These are phyloP conservation scores for Phytopythium sindhum DNA, from an alignment of 352 stramenopile genomes.

Conservation along the genomic window DNA sequence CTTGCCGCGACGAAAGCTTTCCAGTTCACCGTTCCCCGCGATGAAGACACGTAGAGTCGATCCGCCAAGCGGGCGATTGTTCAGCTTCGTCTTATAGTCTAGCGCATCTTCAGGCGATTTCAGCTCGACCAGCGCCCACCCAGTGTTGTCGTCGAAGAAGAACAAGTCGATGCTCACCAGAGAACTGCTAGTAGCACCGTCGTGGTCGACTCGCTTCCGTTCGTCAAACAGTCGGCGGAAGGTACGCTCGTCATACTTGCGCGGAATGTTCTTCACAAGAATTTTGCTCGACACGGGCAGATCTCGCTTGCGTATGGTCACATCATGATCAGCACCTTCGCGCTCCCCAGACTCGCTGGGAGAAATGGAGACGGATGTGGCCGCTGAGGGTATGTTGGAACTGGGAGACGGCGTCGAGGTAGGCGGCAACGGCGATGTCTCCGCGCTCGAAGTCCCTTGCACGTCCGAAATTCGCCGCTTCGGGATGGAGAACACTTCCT, in stretches of 20 bases:
- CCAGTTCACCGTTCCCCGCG: constrained; percentile 52
- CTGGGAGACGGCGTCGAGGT: constrained; percentile 2
- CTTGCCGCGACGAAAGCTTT: constrained; percentile 60
- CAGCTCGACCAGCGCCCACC: constrained; percentile 77
- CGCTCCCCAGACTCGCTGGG: constrained; percentile 3
- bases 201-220: constrained; percentile 15
- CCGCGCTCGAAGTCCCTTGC: constrained; percentile 2
- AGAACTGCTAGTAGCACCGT: constrained; percentile 8
- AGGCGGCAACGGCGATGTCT: constrained; percentile 3
- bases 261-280: constrained; percentile 63
- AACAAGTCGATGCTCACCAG: constrained; percentile 63
- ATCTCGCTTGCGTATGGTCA: background rate
- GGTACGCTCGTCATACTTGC: constrained; percentile 35
- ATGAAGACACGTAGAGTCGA: constrained; percentile 55
- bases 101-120: constrained; percentile 37
- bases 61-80: constrained; percentile 48
- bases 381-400: background rate
- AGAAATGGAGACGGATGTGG: constrained; percentile 6
- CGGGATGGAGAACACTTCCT: constrained; percentile 78
- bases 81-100: constrained; percentile 50
- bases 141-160: constrained; percentile 57
- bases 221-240: constrained; percentile 49
- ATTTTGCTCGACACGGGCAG: constrained; percentile 51
- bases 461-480: constrained; percentile 24
- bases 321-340: background rate